These are phyloP conservation scores for Paramecium biaurelia DNA, from an alignment of 73 alveolate species.

Conservation along the genomic window DNA sequence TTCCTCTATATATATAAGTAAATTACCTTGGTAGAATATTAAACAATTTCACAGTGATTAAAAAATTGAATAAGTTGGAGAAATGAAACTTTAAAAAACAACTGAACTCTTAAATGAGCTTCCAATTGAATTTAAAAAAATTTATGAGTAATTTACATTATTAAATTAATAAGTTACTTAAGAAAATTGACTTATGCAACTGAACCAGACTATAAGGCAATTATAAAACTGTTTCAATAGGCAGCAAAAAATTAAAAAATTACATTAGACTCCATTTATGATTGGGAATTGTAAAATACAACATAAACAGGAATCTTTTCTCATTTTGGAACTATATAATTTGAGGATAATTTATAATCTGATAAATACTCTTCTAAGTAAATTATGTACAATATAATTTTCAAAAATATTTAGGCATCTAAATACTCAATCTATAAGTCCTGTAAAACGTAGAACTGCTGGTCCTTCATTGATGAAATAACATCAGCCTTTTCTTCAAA, in stretches of 20 bases:
- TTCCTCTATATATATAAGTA: not conserved
- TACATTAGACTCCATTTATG: not conserved
- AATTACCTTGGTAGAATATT: conserved; percentile 94
- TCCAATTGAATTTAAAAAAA: conserved; percentile 47
- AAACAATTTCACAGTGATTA: conserved; percentile 76
- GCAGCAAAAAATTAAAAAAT: not conserved
- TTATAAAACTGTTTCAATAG: not conserved
- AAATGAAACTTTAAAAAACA: conserved; percentile 79
- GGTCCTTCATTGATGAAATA: not conserved
- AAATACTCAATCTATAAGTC: not conserved
- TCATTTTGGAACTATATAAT: not conserved
- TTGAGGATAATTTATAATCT: not conserved
- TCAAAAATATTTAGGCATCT: not conserved
- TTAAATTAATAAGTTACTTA: not conserved
- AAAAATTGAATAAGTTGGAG: conserved; percentile 84
- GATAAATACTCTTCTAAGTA: not conserved
- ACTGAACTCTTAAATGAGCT: conserved; percentile 77
- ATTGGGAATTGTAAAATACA: not conserved
- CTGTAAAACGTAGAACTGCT: not conserved
- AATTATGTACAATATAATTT: not conserved
- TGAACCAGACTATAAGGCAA: conserved; percentile 47
- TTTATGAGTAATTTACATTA: conserved; percentile 64
- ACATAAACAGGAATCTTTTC: not conserved
- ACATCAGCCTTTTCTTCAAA: not conserved
- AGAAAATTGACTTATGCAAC: not conserved